phyloP scores from a whole-genome alignment of 2,329 filamentous ascomycete genomes.

The Hymenoscyphus infarciens region DNA sequence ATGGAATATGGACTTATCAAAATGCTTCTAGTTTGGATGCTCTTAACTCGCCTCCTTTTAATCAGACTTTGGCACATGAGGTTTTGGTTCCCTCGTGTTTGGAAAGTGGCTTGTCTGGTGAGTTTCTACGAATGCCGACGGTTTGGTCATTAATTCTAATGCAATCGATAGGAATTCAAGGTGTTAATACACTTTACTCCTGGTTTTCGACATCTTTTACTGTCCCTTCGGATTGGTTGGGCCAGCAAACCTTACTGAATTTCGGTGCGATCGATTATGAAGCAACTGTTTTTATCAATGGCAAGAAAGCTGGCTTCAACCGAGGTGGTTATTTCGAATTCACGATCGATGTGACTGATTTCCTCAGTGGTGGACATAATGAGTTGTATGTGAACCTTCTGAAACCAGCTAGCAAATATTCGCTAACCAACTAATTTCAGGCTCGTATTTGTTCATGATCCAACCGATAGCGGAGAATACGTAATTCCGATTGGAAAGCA shows the following conservation, averaged over 20 bases:
- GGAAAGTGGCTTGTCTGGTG: constrained; percentile 48
- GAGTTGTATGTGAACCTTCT: constrained; percentile 37
- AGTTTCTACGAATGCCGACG: neutral
- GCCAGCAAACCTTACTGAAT: constrained; percentile 42
- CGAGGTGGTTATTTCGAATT: constrained; percentile 62
- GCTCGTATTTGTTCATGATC: constrained; percentile 63
- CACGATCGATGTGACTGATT: constrained; percentile 53
- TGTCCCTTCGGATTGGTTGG: constrained; percentile 36
- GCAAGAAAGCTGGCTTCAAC: constrained; percentile 48
- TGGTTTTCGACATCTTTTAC: constrained; percentile 49
- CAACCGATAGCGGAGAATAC: constrained; percentile 53
- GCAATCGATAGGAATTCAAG: constrained; percentile 39
- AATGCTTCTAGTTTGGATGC: constrained; percentile 39
- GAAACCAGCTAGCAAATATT: neutral
- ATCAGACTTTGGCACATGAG: constrained; percentile 40
- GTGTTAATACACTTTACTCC: constrained; percentile 38
- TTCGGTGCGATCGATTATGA: constrained; percentile 52
- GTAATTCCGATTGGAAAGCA: constrained; percentile 67
- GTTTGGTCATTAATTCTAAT: neutral
- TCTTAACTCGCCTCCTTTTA: constrained; percentile 42
- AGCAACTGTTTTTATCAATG: constrained; percentile 55
- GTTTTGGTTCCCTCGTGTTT: constrained; percentile 52
- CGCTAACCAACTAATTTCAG: constrained; percentile 34
- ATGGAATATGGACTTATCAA: constrained; percentile 46
- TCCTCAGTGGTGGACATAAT: constrained; percentile 42